These are phyloP conservation scores for Brassica hybrid DNA, from an alignment of 441 rosid species.

Conservation along the genomic window DNA sequence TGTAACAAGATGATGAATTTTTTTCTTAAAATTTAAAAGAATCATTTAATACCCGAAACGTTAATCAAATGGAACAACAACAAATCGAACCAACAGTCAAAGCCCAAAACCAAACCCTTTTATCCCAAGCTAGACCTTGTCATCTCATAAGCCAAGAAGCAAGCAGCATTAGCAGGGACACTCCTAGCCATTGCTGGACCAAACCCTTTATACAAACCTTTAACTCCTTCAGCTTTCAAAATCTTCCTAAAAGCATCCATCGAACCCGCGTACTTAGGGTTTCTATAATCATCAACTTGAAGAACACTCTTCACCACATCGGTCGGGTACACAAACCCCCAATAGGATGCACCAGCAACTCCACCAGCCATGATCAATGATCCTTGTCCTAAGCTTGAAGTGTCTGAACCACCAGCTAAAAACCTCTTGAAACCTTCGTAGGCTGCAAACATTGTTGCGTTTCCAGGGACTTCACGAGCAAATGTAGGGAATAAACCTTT, in stretches of 20 bases:
- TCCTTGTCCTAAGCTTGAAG: conserved; percentile 86
- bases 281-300: conserved; percentile 86
- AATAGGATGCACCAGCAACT: conserved; percentile 82
- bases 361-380: conserved; percentile 87
- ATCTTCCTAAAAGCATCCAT: conserved; percentile 78
- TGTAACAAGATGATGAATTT: not conserved
- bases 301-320: conserved; percentile 93
- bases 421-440: conserved; percentile 78
- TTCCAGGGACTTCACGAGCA: conserved; percentile 93
- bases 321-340: conserved; percentile 83
- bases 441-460: conserved; percentile 83
- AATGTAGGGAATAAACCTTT: conserved; percentile 90
- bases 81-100: conserved; percentile 27
- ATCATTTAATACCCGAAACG: conserved; percentile 43
- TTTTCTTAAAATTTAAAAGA: not conserved
- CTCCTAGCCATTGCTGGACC: conserved; percentile 96
- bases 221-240: conserved; percentile 75
- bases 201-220: conserved; percentile 91
- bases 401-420: conserved; percentile 85
- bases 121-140: conserved; percentile 81
- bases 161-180: conserved; percentile 95
- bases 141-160: conserved; percentile 90
- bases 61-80: conserved; percentile 33
- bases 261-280: conserved; percentile 77
- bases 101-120: conserved; percentile 36